phyloP scores from a whole-genome alignment of 2,329 filamentous ascomycete genomes.

The Apiospora malaysiana region DNA sequence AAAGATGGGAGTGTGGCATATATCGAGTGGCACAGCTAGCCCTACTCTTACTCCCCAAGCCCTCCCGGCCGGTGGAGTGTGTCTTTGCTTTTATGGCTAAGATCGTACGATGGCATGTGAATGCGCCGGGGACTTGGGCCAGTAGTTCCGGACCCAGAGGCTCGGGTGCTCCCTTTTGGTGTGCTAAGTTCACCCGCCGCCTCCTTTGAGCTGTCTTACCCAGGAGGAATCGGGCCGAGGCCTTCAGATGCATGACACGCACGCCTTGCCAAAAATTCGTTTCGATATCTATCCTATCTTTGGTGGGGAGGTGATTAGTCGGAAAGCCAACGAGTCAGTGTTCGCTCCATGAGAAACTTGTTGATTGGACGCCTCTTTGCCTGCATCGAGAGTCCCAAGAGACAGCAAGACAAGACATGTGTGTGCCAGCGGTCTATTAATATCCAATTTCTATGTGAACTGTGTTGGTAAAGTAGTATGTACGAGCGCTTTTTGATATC shows the following conservation, averaged over 20 bases:
- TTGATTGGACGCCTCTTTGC: neutral
- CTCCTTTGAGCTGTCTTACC: neutral
- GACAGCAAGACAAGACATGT: no score
- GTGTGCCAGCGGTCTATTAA: neutral
- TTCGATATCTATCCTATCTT: no score
- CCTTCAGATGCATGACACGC: neutral
- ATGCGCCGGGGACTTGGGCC: neutral
- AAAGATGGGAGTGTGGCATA: neutral
- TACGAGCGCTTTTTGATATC: neutral
- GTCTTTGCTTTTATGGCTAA: neutral
- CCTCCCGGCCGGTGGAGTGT: neutral
- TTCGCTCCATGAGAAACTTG: no score
- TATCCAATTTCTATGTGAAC: slow-evolving; percentile 5
- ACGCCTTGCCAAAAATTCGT: neutral
- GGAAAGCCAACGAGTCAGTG: no score
- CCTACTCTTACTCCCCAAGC: neutral
- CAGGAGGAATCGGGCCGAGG: neutral
- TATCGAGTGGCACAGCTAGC: neutral
- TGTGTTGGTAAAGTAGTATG: neutral
- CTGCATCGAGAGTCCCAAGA: neutral
- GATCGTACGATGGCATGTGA: slow-evolving; percentile 7
- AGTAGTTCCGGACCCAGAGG: slow-evolving; percentile 3
- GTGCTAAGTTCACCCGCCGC: neutral
- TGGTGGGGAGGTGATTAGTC: no score
- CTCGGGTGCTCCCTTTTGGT: neutral